A percentile compares a stretch with the other conserved stretches of the same genome.
Evolutionary conservation across 768 basidiomycete genomes (phyloP).

Genomic region (Glaciozyma martinii): DNA sequence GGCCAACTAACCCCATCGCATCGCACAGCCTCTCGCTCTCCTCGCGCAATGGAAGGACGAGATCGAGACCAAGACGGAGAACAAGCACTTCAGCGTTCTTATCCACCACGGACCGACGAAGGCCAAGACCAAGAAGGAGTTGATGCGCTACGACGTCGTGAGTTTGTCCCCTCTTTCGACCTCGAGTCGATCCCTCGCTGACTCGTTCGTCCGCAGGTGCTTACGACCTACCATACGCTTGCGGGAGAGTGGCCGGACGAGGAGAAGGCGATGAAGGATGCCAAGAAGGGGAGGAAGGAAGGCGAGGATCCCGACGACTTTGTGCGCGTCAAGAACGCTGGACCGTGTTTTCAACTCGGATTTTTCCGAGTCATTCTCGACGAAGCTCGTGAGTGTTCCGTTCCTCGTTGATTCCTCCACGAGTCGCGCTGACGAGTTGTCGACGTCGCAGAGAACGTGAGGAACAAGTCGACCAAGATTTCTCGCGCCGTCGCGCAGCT

Average conservation of each 20-base stretch:
- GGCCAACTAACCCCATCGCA: no score
- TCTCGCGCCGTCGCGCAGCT: constrained; percentile 54
- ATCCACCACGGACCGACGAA: constrained; percentile 59
- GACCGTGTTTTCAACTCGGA: constrained; percentile 37
- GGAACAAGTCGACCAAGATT: constrained; percentile 40
- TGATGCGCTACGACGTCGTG: constrained; percentile 55
- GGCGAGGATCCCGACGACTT: constrained; percentile 30
- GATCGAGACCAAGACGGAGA: constrained; percentile 44
- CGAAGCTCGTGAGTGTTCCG: constrained; percentile 44
- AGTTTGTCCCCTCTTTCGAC: constrained; percentile 54
- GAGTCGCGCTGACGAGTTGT: constrained; percentile 40
- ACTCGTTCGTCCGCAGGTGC: constrained; percentile 25
- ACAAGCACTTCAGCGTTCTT: constrained; percentile 43
- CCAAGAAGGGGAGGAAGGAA: constrained; percentile 33
- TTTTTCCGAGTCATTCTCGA: constrained; percentile 43
- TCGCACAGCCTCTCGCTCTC: constrained; percentile 44
- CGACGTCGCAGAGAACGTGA: constrained; percentile 36
- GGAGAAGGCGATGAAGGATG: constrained; percentile 15
- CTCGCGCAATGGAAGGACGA: constrained; percentile 50
- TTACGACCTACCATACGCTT: constrained; percentile 48
- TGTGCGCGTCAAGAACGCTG: constrained; percentile 33
- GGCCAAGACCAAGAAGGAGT: constrained; percentile 44
- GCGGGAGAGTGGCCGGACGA: constrained; percentile 57
- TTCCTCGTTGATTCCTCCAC: constrained; percentile 36
- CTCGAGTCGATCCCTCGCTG: not conserved